phyloP scores from a whole-genome alignment of 1,139 yeast genomes.

The Spencermartinsiella ligniputridi region DNA sequence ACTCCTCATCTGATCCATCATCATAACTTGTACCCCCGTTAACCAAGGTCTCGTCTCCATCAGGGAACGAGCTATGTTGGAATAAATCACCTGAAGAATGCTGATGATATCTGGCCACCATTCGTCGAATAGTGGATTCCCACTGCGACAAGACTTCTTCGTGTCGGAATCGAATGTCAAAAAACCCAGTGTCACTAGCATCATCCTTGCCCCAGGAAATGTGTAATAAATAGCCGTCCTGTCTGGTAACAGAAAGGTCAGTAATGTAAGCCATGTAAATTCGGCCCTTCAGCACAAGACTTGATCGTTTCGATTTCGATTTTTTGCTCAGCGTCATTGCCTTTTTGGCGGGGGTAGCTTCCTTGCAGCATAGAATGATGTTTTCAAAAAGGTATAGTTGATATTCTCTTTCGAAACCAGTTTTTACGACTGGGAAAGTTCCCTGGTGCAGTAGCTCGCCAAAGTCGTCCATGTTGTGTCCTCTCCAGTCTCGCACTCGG shows the following conservation, averaged over 20 bases:
- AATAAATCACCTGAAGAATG: constrained; percentile 9
- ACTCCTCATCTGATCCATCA: constrained; percentile 23
- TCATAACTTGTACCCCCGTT: constrained; percentile 19
- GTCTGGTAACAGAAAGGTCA: constrained; percentile 27
- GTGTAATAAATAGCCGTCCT: constrained; percentile 29
- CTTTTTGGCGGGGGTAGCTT: constrained; percentile 32
- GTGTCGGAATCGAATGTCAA: constrained; percentile 34
- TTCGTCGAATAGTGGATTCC: constrained; percentile 31
- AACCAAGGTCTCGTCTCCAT: constrained; percentile 12
- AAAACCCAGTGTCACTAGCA: constrained; percentile 35
- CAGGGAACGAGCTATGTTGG: constrained; percentile 8
- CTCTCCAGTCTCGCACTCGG: constrained; percentile 88
- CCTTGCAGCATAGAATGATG: constrained; percentile 75
- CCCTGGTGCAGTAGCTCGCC: constrained; percentile 84
- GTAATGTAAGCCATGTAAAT: constrained; percentile 39
- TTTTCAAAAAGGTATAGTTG: constrained; percentile 85
- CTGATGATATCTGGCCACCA: constrained; percentile 27
- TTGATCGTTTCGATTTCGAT: constrained; percentile 25
- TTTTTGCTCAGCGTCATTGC: constrained; percentile 29
- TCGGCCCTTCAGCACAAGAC: constrained; percentile 39
- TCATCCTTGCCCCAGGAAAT: constrained; percentile 36
- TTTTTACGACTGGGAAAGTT: constrained; percentile 65
- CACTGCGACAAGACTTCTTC: constrained; percentile 34
- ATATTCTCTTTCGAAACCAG: constrained; percentile 81
- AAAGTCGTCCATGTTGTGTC: constrained; percentile 75